phyloP scores from a whole-genome alignment of 768 basidiomycete species.

The Leccinum rimulosum region DNA sequence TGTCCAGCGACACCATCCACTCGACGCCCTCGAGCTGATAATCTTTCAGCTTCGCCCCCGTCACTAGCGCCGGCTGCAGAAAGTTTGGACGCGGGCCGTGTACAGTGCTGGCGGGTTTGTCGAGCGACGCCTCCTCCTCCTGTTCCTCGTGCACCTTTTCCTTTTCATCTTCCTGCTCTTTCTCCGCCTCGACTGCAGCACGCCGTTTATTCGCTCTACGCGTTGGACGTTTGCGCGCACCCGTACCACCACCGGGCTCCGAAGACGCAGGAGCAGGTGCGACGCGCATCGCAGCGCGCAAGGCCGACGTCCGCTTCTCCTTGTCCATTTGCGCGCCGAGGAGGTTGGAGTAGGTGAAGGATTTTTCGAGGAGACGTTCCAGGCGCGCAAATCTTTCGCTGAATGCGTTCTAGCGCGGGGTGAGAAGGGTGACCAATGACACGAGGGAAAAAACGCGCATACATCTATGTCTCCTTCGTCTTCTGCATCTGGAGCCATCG shows the following conservation, averaged over 20 bases:
- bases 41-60: conserved; percentile 80
- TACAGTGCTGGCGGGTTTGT: conserved; percentile 14
- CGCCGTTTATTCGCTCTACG: conserved; percentile 15
- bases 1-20: conserved; percentile 89
- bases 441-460: conserved; percentile 8
- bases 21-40: conserved; percentile 94
- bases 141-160: not conserved
- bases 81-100: conserved; percentile 38
- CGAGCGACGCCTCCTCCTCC: conserved; percentile 1
- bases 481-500: conserved; percentile 9
- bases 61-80: conserved; percentile 74
- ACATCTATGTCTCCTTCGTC: conserved; percentile 5
- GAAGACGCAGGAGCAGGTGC: conserved; percentile 1
- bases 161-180: not conserved
- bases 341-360: conserved; percentile 69
- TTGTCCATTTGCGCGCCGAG: conserved; percentile 76
- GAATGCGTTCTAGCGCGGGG: conserved; percentile 39
- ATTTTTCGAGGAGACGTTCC: conserved; percentile 70
- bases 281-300: conserved; percentile 30
- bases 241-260: not conserved
- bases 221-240: conserved; percentile 14
- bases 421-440: not conserved
- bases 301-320: conserved; percentile 34
- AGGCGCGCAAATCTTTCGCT: conserved; percentile 51
- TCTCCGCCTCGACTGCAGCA: conserved; percentile 1